phyloP scores from a whole-genome alignment of 2,329 filamentous ascomycete genomes.

The Hortaea sp. region DNA sequence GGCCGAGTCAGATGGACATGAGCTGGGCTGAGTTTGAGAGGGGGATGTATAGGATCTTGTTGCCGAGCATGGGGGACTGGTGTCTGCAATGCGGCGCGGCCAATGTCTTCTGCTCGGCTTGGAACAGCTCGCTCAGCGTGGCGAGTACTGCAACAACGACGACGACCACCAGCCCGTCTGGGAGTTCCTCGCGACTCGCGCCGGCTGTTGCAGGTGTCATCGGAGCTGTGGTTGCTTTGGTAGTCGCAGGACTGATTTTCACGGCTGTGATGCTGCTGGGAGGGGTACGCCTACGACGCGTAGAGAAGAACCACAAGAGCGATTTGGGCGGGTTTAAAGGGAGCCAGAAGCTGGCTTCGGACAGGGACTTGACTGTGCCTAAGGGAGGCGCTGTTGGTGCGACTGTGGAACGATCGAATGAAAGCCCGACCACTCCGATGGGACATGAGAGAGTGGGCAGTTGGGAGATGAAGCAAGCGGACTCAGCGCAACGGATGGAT shows the following conservation, averaged over 20 bases:
- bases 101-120: slow-evolving; percentile 42
- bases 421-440: slow-evolving; percentile 10
- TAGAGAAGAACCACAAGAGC: slow-evolving; percentile 21
- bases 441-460: slow-evolving; percentile 46
- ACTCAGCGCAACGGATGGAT: slow-evolving; percentile 17
- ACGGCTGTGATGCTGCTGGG: slow-evolving; percentile 33
- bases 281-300: slow-evolving; percentile 37
- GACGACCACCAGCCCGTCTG: neutral
- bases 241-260: slow-evolving; percentile 33
- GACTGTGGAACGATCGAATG: slow-evolving; percentile 25
- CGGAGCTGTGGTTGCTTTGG: slow-evolving; percentile 44
- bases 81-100: slow-evolving; percentile 32
- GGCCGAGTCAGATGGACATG: slow-evolving; percentile 37
- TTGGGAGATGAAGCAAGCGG: slow-evolving; percentile 43
- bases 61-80: slow-evolving; percentile 41
- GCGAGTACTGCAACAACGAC: slow-evolving; percentile 2
- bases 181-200: slow-evolving; percentile 16
- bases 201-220: slow-evolving; percentile 46
- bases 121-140: slow-evolving; percentile 15
- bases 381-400: slow-evolving; percentile 29
- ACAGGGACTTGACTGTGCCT: slow-evolving; percentile 41
- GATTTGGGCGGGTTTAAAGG: slow-evolving; percentile 48
- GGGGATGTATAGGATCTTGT: slow-evolving; percentile 33
- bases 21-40: slow-evolving; percentile 41
- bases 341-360: slow-evolving; percentile 42